Conservation (phyloP, 805 yeast species). For the Citeromyces nyonsensis region DNA sequence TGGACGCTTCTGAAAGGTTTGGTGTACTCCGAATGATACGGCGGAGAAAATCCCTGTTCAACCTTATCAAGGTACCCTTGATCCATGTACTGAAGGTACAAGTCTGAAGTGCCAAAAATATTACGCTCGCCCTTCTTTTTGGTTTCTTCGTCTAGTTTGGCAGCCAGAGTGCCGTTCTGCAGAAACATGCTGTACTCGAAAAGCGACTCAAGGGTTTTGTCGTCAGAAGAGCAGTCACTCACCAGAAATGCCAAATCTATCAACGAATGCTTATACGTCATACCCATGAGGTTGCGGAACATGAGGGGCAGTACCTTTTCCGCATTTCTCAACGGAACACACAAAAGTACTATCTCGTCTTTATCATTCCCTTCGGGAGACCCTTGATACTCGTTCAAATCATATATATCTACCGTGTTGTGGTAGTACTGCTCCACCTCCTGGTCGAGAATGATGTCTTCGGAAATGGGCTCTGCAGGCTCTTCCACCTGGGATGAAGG, state of each 20-base stretch:
- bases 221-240: constrained; percentile 60
- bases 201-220: constrained; percentile 48
- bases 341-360: constrained; percentile 51
- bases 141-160: constrained; percentile 23
- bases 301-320: constrained; percentile 65
- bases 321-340: constrained; percentile 72
- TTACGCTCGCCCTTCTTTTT: constrained; percentile 11
- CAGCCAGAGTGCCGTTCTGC: constrained; percentile 54
- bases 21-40: constrained; percentile 45
- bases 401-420: constrained; percentile 36
- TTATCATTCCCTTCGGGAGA: constrained; percentile 26
- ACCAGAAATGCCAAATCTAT: constrained; percentile 74
- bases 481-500: too few species aligned
- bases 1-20: constrained; percentile 68
- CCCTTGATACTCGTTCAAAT: constrained; percentile 43
- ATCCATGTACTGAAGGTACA: constrained; percentile 61
- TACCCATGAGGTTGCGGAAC: constrained; percentile 73
- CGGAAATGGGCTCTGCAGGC: constrained; percentile 1
- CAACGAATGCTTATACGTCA: constrained; percentile 69
- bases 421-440: background rate
- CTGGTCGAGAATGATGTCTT: too few species aligned
- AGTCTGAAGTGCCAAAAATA: constrained; percentile 30
- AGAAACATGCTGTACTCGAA: constrained; percentile 50
- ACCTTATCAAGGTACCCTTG: constrained; percentile 38
- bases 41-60: constrained; percentile 43